These are phyloP conservation scores for Tolypocladium tundrense DNA, from an alignment of 2,329 filamentous ascomycete species.

Conservation along the genomic window DNA sequence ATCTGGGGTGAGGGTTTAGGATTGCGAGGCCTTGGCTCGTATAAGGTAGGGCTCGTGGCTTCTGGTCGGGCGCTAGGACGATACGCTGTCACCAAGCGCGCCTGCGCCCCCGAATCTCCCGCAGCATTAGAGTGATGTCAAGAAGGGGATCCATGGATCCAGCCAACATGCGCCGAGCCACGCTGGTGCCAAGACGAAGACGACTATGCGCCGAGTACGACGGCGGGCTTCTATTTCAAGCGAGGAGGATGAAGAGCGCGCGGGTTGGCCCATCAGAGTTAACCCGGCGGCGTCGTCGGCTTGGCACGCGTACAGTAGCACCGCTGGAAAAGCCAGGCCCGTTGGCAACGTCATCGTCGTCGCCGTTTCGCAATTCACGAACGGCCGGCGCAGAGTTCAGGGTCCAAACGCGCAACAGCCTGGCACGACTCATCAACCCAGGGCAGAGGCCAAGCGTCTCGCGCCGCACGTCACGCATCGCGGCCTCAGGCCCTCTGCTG, in stretches of 20 bases:
- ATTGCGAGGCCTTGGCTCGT: background rate
- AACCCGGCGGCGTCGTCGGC: background rate
- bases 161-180: background rate
- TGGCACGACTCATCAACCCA: too few relatives aligned
- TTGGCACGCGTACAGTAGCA: background rate
- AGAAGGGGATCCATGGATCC: background rate
- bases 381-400: background rate
- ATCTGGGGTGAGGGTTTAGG: background rate
- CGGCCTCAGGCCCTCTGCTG: background rate
- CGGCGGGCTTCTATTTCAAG: background rate
- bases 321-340: background rate
- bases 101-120: background rate
- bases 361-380: background rate
- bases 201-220: background rate
- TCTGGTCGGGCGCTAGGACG: background rate
- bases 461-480: background rate
- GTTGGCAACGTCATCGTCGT: background rate
- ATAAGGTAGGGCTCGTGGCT: background rate
- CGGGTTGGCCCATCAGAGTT: background rate
- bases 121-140: background rate
- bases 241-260: background rate
- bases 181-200: background rate
- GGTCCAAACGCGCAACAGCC: background rate
- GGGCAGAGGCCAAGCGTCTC: background rate
- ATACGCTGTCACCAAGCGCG: background rate